These are phyloP conservation scores for Mycena alexandri DNA, from an alignment of 768 basidiomycete genomes.

Conservation along the genomic window DNA sequence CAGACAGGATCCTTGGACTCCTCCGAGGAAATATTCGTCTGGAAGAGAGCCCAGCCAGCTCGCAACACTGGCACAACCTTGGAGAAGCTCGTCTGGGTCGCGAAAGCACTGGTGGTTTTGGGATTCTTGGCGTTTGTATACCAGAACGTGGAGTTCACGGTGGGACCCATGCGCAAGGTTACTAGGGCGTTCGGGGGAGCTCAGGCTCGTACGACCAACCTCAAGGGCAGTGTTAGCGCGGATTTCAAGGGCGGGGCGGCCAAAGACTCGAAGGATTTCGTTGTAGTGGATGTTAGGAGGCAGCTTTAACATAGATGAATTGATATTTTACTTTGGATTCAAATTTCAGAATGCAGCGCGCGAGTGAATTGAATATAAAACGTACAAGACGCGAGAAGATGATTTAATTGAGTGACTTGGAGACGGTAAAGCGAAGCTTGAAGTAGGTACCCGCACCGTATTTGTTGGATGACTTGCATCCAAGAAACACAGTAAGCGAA, in stretches of 20 bases:
- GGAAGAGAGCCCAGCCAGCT: constrained; percentile 2
- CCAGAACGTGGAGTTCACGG: constrained; percentile 7
- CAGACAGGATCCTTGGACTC: background rate
- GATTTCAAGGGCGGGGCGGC: too few relatives aligned
- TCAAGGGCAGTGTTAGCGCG: too few relatives aligned
- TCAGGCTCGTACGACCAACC: background rate
- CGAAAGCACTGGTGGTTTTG: background rate
- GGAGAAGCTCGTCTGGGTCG: background rate
- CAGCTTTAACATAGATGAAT: too few relatives aligned
- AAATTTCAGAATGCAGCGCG: background rate
- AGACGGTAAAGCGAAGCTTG: background rate
- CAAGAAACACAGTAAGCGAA: background rate
- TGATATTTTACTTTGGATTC: background rate
- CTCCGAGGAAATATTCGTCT: constrained; percentile 8
- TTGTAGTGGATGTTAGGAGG: too few relatives aligned
- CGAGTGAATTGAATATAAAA: background rate
- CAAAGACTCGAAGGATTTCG: too few relatives aligned
- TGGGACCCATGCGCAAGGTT: background rate
- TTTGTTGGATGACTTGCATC: constrained; percentile 6
- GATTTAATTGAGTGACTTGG: background rate
- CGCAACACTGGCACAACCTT: background rate
- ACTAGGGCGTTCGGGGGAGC: background rate
- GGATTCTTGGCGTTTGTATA: constrained; percentile 9
- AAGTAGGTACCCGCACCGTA: too few relatives aligned
- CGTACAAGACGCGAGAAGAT: background rate